A percentile compares a stretch with the other conserved stretches of the same genome.
These are phyloP conservation scores for Paracorniculantispora psalliotae DNA, from an alignment of 2,329 filamentous ascomycete genomes.

Conservation along the genomic window DNA sequence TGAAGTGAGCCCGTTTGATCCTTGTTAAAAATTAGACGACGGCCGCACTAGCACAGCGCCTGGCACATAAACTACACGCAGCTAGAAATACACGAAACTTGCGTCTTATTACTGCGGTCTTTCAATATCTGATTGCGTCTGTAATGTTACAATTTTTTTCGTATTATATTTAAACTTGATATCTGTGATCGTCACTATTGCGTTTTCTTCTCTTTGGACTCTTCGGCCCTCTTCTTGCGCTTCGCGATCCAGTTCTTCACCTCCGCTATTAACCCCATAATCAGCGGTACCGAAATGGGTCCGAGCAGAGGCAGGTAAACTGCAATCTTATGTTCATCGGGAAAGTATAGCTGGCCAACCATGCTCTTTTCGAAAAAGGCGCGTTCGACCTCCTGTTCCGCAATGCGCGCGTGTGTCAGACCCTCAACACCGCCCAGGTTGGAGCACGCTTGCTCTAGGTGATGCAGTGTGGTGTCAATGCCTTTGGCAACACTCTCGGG, in stretches of 20 bases:
- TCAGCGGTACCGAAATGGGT: conserved; percentile 80
- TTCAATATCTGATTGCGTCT: no score
- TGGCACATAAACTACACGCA: background rate
- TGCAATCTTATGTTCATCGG: conserved; percentile 95
- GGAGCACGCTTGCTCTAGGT: conserved; percentile 72
- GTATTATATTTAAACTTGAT: background rate
- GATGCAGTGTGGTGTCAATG: conserved; percentile 71
- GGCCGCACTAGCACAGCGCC: background rate
- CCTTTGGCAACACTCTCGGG: conserved; percentile 81
- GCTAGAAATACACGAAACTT: background rate
- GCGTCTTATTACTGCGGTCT: no score
- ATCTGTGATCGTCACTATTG: conserved; percentile 20
- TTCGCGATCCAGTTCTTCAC: conserved; percentile 56
- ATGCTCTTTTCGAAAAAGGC: conserved; percentile 99
- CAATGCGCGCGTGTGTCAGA: conserved; percentile 73
- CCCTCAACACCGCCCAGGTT: conserved; percentile 63
- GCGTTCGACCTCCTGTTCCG: conserved; percentile 82
- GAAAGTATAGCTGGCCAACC: conserved; percentile 98
- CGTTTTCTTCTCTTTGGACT: conserved; percentile 34
- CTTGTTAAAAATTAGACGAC: background rate
- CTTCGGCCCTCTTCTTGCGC: conserved; percentile 39
- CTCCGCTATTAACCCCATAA: conserved; percentile 82
- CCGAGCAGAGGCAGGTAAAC: conserved; percentile 91
- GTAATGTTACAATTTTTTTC: conserved; percentile 7
- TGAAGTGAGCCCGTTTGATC: background rate